Conservation (phyloP, 2,329 filamentous ascomycete genomes). For the Pyrenophora teres region DNA sequence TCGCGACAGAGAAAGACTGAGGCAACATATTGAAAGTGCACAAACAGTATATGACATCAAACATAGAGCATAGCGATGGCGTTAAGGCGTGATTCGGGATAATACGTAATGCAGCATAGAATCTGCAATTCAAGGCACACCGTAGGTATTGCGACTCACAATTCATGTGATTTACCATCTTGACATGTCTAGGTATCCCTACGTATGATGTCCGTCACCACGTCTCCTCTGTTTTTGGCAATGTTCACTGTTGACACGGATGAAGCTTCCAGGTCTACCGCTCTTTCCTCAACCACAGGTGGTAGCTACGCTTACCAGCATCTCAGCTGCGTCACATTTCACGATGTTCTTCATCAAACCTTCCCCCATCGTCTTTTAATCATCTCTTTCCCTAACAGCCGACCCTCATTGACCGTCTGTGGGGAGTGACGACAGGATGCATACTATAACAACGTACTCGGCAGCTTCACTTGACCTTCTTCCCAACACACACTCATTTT, state of each 20-base stretch:
- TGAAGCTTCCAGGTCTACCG: not conserved
- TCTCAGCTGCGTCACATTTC: slow-evolving; percentile 13
- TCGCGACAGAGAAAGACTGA: not conserved
- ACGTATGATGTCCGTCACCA: no score
- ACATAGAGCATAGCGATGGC: slow-evolving; percentile 29
- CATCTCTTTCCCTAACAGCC: slow-evolving; percentile 19
- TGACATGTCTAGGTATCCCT: no score
- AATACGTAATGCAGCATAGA: not conserved
- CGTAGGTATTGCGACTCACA: not conserved
- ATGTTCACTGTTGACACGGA: not conserved
- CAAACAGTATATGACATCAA: not conserved
- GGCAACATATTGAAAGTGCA: not conserved
- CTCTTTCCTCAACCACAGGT: slow-evolving; percentile 3
- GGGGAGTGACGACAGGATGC: slow-evolving; percentile 30
- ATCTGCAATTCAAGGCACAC: not conserved
- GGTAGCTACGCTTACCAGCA: slow-evolving; percentile 9
- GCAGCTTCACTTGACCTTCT: slow-evolving; percentile 14
- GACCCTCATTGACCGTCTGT: not conserved
- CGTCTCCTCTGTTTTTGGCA: no score
- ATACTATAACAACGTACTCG: slow-evolving; percentile 28
- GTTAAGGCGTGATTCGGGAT: slow-evolving; percentile 12
- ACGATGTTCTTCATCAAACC: slow-evolving; percentile 13
- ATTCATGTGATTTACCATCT: not conserved
- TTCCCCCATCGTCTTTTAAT: slow-evolving; percentile 8
- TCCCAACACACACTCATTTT: slow-evolving; percentile 44